Evolutionary conservation across 352 stramenopile species (phyloP).

Genomic region (Salisapilia sapeloensis): DNA sequence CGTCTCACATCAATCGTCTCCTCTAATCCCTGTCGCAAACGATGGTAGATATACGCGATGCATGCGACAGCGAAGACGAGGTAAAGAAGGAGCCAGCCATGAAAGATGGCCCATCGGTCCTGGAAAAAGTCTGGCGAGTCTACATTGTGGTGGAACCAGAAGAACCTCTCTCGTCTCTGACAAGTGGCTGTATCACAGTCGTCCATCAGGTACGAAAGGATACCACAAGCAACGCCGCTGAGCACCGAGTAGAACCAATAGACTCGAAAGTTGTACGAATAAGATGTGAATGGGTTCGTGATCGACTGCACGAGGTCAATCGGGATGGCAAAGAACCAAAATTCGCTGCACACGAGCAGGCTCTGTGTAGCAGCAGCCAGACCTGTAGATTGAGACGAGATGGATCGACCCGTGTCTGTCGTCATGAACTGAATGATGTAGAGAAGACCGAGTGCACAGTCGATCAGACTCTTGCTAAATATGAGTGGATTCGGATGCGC

Average conservation of each 20-base stretch:
- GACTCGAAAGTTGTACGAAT: conserved; percentile 59
- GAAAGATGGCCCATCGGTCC: conserved; percentile 71
- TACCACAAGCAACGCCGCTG: conserved; percentile 42
- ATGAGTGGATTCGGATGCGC: conserved; percentile 74
- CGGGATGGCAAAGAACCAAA: conserved; percentile 82
- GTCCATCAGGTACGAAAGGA: conserved; percentile 45
- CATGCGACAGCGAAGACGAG: conserved; percentile 53
- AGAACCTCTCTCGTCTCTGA: conserved; percentile 28
- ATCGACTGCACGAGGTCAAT: conserved; percentile 82
- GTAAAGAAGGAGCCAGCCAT: conserved; percentile 62
- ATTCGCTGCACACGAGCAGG: conserved; percentile 68
- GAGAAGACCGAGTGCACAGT: conserved; percentile 43
- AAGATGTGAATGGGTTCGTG: conserved; percentile 81
- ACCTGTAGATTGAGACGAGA: conserved; percentile 15
- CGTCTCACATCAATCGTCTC: conserved; percentile 75
- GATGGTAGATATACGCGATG: conserved; percentile 64
- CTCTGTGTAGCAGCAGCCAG: conserved; percentile 53
- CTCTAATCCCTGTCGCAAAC: conserved; percentile 51
- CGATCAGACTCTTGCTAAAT: conserved; percentile 73
- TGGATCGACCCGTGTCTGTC: too few relatives aligned
- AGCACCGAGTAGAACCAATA: conserved; percentile 77
- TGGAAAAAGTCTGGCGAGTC: conserved; percentile 62
- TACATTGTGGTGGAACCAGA: conserved; percentile 75
- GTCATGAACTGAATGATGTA: conserved; percentile 65
- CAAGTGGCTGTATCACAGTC: conserved; percentile 10